Evolutionary conservation across 768 basidiomycete genomes (phyloP).

Genomic region (Chalciporus piperatus): DNA sequence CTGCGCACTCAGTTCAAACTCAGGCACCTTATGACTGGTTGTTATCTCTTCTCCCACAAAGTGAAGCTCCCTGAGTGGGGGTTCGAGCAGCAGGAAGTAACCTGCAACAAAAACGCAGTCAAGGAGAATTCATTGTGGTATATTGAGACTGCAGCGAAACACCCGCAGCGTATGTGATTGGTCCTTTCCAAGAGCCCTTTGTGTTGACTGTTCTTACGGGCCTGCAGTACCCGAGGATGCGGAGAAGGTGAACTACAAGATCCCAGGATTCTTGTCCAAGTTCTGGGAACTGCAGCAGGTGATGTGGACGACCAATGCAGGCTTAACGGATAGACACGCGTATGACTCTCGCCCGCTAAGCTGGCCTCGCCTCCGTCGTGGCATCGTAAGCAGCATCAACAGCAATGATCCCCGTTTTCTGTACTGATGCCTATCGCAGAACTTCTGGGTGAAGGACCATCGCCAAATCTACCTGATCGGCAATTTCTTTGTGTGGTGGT

Average conservation of each 20-base stretch:
- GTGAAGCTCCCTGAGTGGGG: constrained; percentile 98
- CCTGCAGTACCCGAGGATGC: constrained; percentile 65
- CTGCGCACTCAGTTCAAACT: constrained; percentile 81
- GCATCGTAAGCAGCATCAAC: constrained; percentile 67
- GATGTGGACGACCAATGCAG: constrained; percentile 97
- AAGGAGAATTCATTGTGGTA: constrained; percentile 90
- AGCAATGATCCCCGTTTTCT: background rate
- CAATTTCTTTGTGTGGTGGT: constrained; percentile 93
- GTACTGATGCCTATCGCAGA: constrained; percentile 44
- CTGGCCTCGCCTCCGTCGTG: constrained; percentile 90
- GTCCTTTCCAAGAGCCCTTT: background rate
- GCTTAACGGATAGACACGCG: constrained; percentile 89
- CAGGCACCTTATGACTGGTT: constrained; percentile 82
- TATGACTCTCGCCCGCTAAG: constrained; percentile 91
- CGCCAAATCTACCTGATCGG: constrained; percentile 94
- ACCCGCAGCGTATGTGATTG: constrained; percentile 60
- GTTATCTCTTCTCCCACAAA: constrained; percentile 97
- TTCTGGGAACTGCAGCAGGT: constrained; percentile 90
- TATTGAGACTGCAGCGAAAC: constrained; percentile 74
- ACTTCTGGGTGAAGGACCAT: constrained; percentile 98
- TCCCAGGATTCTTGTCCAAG: constrained; percentile 87
- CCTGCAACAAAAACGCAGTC: constrained; percentile 97
- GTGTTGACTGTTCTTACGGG: background rate
- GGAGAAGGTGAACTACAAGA: constrained; percentile 82
- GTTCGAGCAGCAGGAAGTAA: constrained; percentile 98